Conservation (phyloP, 768 basidiomycete species). For the Cystofilobasidium ferigula region DNA sequence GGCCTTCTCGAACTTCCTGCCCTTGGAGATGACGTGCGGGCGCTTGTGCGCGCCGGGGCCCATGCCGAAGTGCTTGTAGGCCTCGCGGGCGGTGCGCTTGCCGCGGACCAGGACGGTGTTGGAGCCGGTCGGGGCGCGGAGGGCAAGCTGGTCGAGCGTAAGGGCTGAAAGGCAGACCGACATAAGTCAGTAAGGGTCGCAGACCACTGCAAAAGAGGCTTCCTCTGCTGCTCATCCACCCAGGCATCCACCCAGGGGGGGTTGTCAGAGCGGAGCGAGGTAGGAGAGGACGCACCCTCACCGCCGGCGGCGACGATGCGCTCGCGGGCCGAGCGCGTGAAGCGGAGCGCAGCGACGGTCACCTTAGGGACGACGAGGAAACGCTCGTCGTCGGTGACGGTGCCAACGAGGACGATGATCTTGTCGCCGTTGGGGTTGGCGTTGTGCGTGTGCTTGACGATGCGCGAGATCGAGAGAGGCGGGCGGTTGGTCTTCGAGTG, state of each 20-base stretch:
- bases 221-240: too few relatives aligned
- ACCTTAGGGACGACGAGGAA: conserved; percentile 75
- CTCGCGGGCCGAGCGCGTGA: conserved; percentile 84
- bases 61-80: conserved; percentile 86
- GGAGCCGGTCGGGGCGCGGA: conserved; percentile 83
- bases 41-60: conserved; percentile 68
- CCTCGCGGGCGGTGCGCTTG: conserved; percentile 79
- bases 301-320: conserved; percentile 92
- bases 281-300: conserved; percentile 46
- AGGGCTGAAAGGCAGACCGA: conserved; percentile 41
- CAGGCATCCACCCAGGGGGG: too few relatives aligned
- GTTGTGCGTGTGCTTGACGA: conserved; percentile 62
- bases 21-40: conserved; percentile 89
- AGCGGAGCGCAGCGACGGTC: conserved; percentile 83
- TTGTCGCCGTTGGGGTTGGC: conserved; percentile 48
- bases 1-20: conserved; percentile 94
- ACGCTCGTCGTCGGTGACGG: conserved; percentile 92
- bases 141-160: conserved; percentile 92
- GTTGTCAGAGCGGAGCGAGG: too few relatives aligned
- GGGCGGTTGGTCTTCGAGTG: conserved; percentile 95
- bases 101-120: conserved; percentile 92
- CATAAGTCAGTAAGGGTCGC: conserved; percentile 10
- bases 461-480: conserved; percentile 86
- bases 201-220: not conserved
- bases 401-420: conserved; percentile 77